These are phyloP conservation scores for Wickerhamiella occidentalis DNA, from an alignment of 805 yeast genomes.

Conservation along the genomic window DNA sequence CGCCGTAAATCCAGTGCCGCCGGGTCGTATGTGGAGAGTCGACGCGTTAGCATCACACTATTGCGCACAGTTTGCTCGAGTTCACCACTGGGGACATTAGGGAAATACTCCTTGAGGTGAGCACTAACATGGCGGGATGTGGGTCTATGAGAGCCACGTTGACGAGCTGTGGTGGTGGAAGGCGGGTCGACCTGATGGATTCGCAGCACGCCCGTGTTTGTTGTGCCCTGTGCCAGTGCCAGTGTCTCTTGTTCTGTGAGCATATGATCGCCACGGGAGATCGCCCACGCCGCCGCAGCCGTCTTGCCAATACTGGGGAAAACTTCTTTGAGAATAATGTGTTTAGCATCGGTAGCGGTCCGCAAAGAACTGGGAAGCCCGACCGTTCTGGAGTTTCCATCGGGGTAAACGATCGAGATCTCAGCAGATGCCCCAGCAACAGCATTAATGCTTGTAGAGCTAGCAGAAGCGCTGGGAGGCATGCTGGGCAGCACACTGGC, in stretches of 20 bases:
- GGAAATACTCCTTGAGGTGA: slow-evolving; percentile 82
- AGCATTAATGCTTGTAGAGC: neutral
- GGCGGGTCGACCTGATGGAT: slow-evolving; percentile 8
- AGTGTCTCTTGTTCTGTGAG: slow-evolving; percentile 17
- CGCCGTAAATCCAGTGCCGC: slow-evolving; percentile 4
- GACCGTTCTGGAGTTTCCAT: slow-evolving; percentile 13
- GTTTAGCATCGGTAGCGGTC: slow-evolving; percentile 16
- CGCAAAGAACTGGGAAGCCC: slow-evolving; percentile 2
- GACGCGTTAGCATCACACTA: slow-evolving; percentile 66
- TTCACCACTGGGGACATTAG: slow-evolving; percentile 59
- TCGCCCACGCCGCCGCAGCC: slow-evolving; percentile 12
- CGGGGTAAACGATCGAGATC: slow-evolving; percentile 10
- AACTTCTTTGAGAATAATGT: slow-evolving; percentile 10
- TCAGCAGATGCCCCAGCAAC: neutral
- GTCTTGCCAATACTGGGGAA: slow-evolving; percentile 15
- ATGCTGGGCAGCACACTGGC: neutral
- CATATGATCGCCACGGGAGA: slow-evolving; percentile 5
- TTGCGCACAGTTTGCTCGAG: slow-evolving; percentile 72
- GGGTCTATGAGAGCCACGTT: slow-evolving; percentile 52
- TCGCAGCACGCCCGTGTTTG: slow-evolving; percentile 25
- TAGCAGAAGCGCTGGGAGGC: neutral
- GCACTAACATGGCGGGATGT: slow-evolving; percentile 85
- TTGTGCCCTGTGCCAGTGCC: slow-evolving; percentile 14
- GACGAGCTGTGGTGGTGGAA: neutral
- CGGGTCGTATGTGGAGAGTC: slow-evolving; percentile 33